Percentiles rank a stretch among this genome's conserved stretches.
These are phyloP conservation scores for Huntiella omanensis DNA, from an alignment of 2,329 filamentous ascomycete species.

Conservation along the genomic window DNA sequence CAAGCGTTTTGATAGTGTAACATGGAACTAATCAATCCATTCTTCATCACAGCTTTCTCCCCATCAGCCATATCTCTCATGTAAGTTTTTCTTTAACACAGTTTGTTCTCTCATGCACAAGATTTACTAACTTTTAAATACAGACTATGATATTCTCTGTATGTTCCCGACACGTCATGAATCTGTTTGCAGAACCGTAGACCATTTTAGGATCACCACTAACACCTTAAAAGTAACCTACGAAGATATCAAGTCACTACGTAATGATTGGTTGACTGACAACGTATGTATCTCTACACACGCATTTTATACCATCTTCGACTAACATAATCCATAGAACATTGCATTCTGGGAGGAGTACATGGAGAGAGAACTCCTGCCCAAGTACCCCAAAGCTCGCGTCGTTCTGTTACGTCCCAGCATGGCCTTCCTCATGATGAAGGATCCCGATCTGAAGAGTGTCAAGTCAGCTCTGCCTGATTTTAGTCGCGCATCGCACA, in stretches of 20 bases:
- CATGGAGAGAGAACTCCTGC: slow-evolving; percentile 75
- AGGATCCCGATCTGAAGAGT: slow-evolving; percentile 38
- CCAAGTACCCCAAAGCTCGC: slow-evolving; percentile 59
- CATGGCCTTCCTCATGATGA: slow-evolving; percentile 83
- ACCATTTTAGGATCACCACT: background rate
- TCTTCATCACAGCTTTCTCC: slow-evolving; percentile 17
- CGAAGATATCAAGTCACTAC: slow-evolving; percentile 75
- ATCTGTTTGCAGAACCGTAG: background rate
- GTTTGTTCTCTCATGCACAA: background rate
- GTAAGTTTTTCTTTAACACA: slow-evolving; percentile 18
- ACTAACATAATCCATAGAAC: slow-evolving; percentile 35
- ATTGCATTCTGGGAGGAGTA: slow-evolving; percentile 99
- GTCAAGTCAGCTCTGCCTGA: slow-evolving; percentile 56
- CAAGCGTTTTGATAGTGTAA: background rate
- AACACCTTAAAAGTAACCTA: slow-evolving; percentile 11
- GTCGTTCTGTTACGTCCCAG: slow-evolving; percentile 82
- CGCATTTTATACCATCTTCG: slow-evolving; percentile 7
- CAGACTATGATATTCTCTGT: slow-evolving; percentile 22
- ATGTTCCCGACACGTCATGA: slow-evolving; percentile 11
- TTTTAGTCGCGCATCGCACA: slow-evolving; percentile 65
- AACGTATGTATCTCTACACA: slow-evolving; percentile 41
- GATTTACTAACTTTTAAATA: slow-evolving; percentile 7
- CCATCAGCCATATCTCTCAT: slow-evolving; percentile 25
- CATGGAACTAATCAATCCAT: background rate
- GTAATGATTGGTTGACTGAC: slow-evolving; percentile 90